phyloP scores from a whole-genome alignment of 139 green algal genomes.

The Monoraphidium neglectum region DNA sequence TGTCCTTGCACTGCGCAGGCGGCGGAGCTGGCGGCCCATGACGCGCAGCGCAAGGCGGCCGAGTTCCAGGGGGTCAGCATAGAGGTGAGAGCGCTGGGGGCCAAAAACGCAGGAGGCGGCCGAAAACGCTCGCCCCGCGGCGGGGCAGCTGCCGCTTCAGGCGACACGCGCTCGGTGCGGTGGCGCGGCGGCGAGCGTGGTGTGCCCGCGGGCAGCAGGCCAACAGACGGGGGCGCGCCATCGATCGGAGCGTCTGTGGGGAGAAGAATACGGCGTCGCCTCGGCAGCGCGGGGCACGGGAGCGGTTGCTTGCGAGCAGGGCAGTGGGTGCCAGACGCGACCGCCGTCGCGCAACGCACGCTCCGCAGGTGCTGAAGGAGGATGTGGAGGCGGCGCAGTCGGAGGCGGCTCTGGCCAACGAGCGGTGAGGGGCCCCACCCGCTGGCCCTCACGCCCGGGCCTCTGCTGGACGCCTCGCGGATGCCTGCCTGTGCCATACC shows the following conservation, averaged over 20 bases:
- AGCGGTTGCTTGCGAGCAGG: too few species aligned
- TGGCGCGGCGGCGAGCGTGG: not conserved
- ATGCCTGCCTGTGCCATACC: not conserved
- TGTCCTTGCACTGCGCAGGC: too few species aligned
- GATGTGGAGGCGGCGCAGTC: constrained; percentile 70
- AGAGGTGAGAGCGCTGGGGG: constrained; percentile 8
- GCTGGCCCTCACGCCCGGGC: too few species aligned
- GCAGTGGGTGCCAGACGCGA: too few species aligned
- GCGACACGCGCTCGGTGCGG: not conserved
- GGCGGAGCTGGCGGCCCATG: not conserved
- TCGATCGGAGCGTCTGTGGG: too few species aligned
- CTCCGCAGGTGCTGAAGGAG: constrained; percentile 53
- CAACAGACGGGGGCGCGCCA: not conserved
- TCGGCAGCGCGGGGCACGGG: too few species aligned
- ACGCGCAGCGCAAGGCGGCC: constrained; percentile 8
- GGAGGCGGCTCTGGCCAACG: constrained; percentile 64
- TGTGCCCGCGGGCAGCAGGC: not conserved
- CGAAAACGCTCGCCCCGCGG: not conserved
- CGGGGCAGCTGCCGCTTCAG: not conserved
- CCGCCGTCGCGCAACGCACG: too few species aligned
- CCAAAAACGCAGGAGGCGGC: not conserved
- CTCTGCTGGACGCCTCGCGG: too few species aligned
- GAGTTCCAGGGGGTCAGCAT: constrained; percentile 28
- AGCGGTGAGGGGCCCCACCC: constrained; percentile 48
- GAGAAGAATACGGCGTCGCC: too few species aligned